Evolutionary conservation across 2,329 filamentous ascomycete species (phyloP).

Genomic region (Claviceps sp.): DNA sequence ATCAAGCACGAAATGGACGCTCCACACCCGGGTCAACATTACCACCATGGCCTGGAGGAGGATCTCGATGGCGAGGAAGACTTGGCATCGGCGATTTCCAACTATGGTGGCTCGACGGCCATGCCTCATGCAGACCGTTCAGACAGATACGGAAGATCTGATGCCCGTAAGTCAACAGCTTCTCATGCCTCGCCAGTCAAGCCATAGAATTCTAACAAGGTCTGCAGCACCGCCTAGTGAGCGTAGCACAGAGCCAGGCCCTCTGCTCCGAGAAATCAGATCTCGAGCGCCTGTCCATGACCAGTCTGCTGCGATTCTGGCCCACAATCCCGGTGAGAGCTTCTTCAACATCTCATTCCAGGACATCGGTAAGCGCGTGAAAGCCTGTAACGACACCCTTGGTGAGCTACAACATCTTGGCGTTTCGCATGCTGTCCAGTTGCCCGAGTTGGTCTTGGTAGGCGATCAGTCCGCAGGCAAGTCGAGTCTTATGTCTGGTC

Average conservation of each 20-base stretch:
- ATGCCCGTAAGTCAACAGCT: slow-evolving; percentile 22
- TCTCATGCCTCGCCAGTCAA: not conserved
- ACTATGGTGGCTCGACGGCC: slow-evolving; percentile 9
- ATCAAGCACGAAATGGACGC: slow-evolving; percentile 17
- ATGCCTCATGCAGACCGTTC: slow-evolving; percentile 11
- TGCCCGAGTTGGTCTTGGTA: slow-evolving; percentile 71
- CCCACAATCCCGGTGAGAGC: slow-evolving; percentile 19
- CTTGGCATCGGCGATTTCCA: slow-evolving; percentile 5
- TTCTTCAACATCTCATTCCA: slow-evolving; percentile 30
- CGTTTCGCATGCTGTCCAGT: slow-evolving; percentile 53
- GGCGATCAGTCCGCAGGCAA: slow-evolving; percentile 82
- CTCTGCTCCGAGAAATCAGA: slow-evolving; percentile 25
- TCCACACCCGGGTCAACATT: not conserved
- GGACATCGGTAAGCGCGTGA: slow-evolving; percentile 49
- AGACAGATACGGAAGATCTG: slow-evolving; percentile 19
- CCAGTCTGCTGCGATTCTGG: slow-evolving; percentile 8
- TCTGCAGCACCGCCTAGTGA: slow-evolving; percentile 25
- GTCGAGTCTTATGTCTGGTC: slow-evolving; percentile 51
- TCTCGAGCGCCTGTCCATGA: slow-evolving; percentile 11
- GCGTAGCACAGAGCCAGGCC: slow-evolving; percentile 20
- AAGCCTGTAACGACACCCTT: slow-evolving; percentile 51
- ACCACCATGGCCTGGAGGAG: not conserved
- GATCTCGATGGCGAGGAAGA: not conserved
- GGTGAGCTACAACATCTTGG: slow-evolving; percentile 58
- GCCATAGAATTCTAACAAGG: not conserved